These are phyloP conservation scores for Aspergillus cejpii DNA, from an alignment of 2,329 filamentous ascomycete species.

Conservation along the genomic window DNA sequence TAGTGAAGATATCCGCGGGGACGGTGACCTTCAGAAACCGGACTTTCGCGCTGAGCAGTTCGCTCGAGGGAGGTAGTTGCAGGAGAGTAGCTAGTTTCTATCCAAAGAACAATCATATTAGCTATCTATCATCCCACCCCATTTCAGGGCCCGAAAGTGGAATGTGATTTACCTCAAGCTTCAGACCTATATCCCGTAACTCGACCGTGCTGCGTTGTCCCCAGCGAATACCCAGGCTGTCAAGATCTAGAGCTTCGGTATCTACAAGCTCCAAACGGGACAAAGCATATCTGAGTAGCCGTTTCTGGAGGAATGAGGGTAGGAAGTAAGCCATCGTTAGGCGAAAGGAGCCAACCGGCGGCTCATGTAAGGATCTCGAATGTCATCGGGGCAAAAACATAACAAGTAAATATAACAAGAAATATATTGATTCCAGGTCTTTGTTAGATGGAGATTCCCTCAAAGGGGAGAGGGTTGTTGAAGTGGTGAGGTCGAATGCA, in stretches of 20 bases:
- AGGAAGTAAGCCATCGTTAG: slow-evolving; percentile 64
- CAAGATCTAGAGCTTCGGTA: slow-evolving; percentile 75
- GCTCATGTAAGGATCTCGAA: slow-evolving; percentile 22
- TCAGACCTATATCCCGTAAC: slow-evolving; percentile 77
- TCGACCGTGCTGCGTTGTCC: slow-evolving; percentile 78
- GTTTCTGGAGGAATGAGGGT: slow-evolving; percentile 75
- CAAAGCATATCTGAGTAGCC: slow-evolving; percentile 78
- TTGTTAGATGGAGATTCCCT: slow-evolving; percentile 1
- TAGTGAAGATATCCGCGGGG: slow-evolving; percentile 80
- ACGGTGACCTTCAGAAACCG: slow-evolving; percentile 71
- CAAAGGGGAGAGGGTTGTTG: slow-evolving; percentile 5
- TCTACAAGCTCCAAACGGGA: slow-evolving; percentile 80
- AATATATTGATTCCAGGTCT: slow-evolving; percentile 3
- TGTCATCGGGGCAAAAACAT: slow-evolving; percentile 25
- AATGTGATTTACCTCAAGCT: slow-evolving; percentile 57
- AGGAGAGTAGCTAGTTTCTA: slow-evolving; percentile 74
- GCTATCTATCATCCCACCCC: slow-evolving; percentile 10
- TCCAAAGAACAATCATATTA: slow-evolving; percentile 17
- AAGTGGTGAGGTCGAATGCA: slow-evolving; percentile 11
- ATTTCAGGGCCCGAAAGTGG: background rate
- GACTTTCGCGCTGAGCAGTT: slow-evolving; percentile 67
- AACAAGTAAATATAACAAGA: slow-evolving; percentile 9
- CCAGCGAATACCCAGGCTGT: slow-evolving; percentile 75
- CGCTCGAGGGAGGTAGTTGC: slow-evolving; percentile 64
- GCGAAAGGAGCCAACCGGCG: slow-evolving; percentile 25